A percentile compares a stretch with the other conserved stretches of the same genome.
phyloP scores from a whole-genome alignment of 768 basidiomycete genomes.

The Coprinopsis marcescibilis region DNA sequence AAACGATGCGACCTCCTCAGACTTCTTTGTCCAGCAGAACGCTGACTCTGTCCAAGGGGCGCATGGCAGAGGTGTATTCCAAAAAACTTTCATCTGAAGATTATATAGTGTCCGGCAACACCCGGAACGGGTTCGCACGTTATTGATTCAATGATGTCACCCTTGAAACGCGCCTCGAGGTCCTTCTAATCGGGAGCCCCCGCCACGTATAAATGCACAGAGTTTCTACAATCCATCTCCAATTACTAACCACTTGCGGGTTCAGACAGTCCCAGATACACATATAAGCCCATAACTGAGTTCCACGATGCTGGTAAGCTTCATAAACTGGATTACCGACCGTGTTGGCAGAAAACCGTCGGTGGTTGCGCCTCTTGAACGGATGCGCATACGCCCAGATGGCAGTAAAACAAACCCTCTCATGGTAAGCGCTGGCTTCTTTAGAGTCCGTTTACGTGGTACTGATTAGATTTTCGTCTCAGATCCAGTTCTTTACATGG shows the following conservation, averaged over 20 bases:
- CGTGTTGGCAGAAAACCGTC: conserved; percentile 1
- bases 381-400: conserved; percentile 58
- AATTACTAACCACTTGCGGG: too few relatives aligned
- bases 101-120: background rate
- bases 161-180: too few relatives aligned
- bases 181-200: too few relatives aligned
- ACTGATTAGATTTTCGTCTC: conserved; percentile 2
- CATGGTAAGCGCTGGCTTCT: conserved; percentile 50
- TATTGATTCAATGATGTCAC: too few relatives aligned
- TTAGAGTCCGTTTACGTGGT: background rate
- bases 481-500: conserved; percentile 89
- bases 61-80: conserved; percentile 37
- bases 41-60: conserved; percentile 45
- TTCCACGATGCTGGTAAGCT: conserved; percentile 9
- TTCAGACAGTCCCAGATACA: too few relatives aligned
- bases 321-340: conserved; percentile 1
- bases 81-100: too few relatives aligned
- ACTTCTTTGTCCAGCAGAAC: conserved; percentile 53
- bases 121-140: background rate
- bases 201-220: conserved; percentile 10
- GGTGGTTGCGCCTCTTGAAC: conserved; percentile 38
- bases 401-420: conserved; percentile 47
- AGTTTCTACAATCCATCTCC: too few relatives aligned
- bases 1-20: conserved; percentile 33
- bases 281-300: background rate